Conservation (phyloP, 805 yeast species). For the Metschnikowia vanudenii region DNA sequence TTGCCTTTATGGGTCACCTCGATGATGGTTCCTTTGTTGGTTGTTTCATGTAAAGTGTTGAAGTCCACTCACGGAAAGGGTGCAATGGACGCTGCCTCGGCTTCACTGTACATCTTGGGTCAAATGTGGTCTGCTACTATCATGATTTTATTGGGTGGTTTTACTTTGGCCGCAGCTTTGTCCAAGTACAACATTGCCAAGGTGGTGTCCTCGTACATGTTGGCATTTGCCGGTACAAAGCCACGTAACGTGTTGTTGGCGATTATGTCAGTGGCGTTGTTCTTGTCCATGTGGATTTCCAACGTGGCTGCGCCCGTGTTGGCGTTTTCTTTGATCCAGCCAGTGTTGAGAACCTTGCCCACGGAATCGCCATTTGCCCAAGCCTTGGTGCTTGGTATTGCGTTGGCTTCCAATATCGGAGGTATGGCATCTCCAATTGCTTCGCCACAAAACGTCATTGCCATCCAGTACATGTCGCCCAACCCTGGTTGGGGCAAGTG, state of each 20-base stretch:
- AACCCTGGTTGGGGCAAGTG: conserved; percentile 88
- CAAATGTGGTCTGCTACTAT: conserved; percentile 96
- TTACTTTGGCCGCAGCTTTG: conserved; percentile 90
- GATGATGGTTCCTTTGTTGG: conserved; percentile 73
- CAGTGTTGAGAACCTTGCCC: conserved; percentile 80
- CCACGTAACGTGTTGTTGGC: conserved; percentile 76
- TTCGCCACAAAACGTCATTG: conserved; percentile 93
- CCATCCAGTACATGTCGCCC: conserved; percentile 78
- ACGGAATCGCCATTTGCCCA: conserved; percentile 74
- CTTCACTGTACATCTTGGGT: conserved; percentile 75
- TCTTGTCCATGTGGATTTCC: conserved; percentile 92
- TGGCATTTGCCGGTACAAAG: conserved; percentile 81
- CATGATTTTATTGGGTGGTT: conserved; percentile 87
- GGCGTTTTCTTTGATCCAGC: conserved; percentile 88
- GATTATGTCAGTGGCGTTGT: conserved; percentile 81
- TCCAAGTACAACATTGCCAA: conserved; percentile 90
- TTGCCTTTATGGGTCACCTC: conserved; percentile 91
- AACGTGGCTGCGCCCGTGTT: conserved; percentile 97
- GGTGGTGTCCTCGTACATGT: conserved; percentile 74
- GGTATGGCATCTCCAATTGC: conserved; percentile 98
- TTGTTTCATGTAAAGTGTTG: conserved; percentile 69
- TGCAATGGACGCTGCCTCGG: conserved; percentile 61
- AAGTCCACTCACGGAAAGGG: conserved; percentile 48
- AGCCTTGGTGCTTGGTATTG: conserved; percentile 86
- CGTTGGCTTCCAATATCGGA: conserved; percentile 88